These are phyloP conservation scores for Posidonia oceanica DNA, from an alignment of 116 monocot species.

Conservation along the genomic window DNA sequence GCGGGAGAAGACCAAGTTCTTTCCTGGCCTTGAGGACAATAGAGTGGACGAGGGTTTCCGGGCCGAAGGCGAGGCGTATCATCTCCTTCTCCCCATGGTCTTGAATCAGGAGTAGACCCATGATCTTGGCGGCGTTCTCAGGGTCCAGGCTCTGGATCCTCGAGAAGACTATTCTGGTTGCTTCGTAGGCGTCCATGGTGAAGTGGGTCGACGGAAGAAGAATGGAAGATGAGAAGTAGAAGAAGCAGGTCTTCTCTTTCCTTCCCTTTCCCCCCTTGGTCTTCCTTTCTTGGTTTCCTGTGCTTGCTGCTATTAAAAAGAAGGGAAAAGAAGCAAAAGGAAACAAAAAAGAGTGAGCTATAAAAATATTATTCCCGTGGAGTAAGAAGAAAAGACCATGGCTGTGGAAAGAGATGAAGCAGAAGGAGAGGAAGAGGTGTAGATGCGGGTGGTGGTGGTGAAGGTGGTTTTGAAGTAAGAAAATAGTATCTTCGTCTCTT, in stretches of 20 bases:
- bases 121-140: slow-evolving; percentile 94
- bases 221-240: neutral
- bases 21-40: slow-evolving; percentile 47
- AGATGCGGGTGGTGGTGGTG: too few relatives aligned
- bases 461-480: too few relatives aligned
- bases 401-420: neutral
- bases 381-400: neutral
- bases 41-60: slow-evolving; percentile 63
- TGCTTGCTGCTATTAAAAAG: slow-evolving; percentile 1
- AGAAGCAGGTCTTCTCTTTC: neutral
- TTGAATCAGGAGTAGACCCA: slow-evolving; percentile 83
- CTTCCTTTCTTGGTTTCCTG: neutral
- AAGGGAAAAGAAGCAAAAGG: neutral
- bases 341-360: slow-evolving; percentile 4
- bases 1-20: slow-evolving; percentile 39
- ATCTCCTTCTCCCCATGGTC: slow-evolving; percentile 99
- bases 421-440: neutral
- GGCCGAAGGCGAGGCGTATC: slow-evolving; percentile 95
- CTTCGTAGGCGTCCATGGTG: slow-evolving; percentile 86
- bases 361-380: slow-evolving; percentile 2
- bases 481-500: too few relatives aligned
- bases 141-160: slow-evolving; percentile 88
- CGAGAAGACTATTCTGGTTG: slow-evolving; percentile 76
- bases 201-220: neutral
- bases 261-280: neutral